Base-by-base conservation (phyloP, 805 yeast species). In the Kodamaea jinghongensis region DNA sequence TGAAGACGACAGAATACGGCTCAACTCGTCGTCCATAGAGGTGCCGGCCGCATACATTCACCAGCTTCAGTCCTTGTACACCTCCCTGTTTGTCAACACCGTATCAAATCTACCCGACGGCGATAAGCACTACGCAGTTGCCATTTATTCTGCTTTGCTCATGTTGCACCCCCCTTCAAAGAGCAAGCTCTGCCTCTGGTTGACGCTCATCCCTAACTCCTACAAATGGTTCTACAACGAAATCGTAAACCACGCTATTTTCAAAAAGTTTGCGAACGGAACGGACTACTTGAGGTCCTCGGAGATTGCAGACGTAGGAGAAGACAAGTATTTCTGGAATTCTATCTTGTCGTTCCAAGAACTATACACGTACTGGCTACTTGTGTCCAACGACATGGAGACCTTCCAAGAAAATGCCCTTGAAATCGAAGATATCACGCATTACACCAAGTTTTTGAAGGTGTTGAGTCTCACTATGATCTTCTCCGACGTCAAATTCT, bases 341-440 rank as follows among this genome's bases (percentile, higher is more conserved):
- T 45, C 54, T 4, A 53, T 83, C 2, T 67, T 63, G 31, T 54
- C 81, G 0, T 75, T 80, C 43, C 68, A 82, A 42, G 87, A 84
- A 46, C 52, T 83, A 7, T 73, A 79, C 44, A 78, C 88, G 1
- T 83, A 80, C 50, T 76, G 85, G 76, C 58, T 85, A 30, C 71
- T 78, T 17, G 78, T 85, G 6, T 74, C 86, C 2, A 82, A 78
- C 47, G 95, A 86, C 52, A 60, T 65, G 8, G 90, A 81, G 47
- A 60, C 81, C 34, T 72, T 75, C 40, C 57, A 55, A 8, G 62
- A 58, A 5, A 71, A 70, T 14, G 65, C 76, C 25, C 56, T 80
- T 11, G 49, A 60, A 4, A 46, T 54, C 37, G 65, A 51, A 2
- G 70, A 71, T 31, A 72, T 75, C 12, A 42, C 46, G 2, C 50